A percentile compares a stretch with the other conserved stretches of the same genome.
Evolutionary conservation across 192 early-diverging fungal genomes (phyloP).

Genomic region (Coemansia furcata): DNA sequence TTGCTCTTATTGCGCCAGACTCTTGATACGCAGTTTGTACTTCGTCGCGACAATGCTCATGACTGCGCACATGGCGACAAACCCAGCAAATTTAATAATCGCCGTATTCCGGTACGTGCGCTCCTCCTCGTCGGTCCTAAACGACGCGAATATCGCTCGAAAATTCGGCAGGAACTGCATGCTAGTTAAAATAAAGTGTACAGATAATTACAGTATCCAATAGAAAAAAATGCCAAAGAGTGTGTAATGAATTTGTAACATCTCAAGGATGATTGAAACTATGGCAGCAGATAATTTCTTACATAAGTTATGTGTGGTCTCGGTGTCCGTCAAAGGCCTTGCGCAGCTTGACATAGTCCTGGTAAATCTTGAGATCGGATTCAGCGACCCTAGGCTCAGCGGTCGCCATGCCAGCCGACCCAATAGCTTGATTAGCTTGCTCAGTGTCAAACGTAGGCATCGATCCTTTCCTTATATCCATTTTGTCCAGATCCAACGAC

Average conservation of each 20-base stretch:
- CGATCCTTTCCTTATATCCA: neutral
- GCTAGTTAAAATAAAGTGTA: neutral
- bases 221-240: neutral
- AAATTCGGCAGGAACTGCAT: conserved; percentile 55
- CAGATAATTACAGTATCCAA: neutral
- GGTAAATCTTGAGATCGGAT: conserved; percentile 39
- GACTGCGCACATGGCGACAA: conserved; percentile 47
- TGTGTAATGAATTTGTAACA: neutral
- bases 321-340: conserved; percentile 21
- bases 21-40: conserved; percentile 21
- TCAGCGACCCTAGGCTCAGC: conserved; percentile 40
- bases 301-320: neutral
- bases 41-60: conserved; percentile 48
- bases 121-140: conserved; percentile 53
- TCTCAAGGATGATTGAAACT: neutral
- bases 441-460: neutral
- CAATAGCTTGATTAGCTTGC: neutral
- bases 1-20: neutral
- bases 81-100: conserved; percentile 46
- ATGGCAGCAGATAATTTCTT: neutral
- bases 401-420: neutral
- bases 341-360: conserved; percentile 42
- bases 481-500: conserved; percentile 27
- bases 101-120: conserved; percentile 44
- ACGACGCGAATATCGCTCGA: conserved; percentile 55